Base-by-base conservation (phyloP, 805 yeast species). In the Yarrowia sp. region DNA sequence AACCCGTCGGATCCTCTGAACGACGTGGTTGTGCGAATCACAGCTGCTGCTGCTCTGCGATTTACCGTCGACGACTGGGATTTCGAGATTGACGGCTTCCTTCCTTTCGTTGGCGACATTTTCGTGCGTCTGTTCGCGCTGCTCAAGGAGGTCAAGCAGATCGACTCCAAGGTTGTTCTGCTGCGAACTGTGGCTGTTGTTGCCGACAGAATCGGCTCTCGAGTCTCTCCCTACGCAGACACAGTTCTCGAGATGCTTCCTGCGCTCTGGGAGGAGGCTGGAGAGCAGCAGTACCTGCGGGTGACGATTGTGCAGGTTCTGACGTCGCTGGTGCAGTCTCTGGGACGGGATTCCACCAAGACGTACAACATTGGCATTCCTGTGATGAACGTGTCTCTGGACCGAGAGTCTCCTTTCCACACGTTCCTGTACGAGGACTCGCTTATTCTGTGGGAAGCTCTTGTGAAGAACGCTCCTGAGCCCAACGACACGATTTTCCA, bases 21-120 rank as follows among this genome's bases (percentile, higher is more conserved):
- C 66, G 98, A 94, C 71, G 78, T 80, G 61, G 96, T 93, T n/a
- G 96, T 94, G 1, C 81, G 80, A 66, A 71, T 94, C 21, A 83
- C 96, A 0, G 85, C 94, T 0, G 78, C 87, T 14, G 87, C 86
- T 68, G 83, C 93, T 0, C 74, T 92, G 19, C 80, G 84, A 63
- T 79, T 82, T 27, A 78, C 88, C 53, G 77, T 93, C 31, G 92
- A 90, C 64, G 97, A 91, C 68, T 90, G 96, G 89, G 92, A 88
- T 64, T 92, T 93, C 72, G 79, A 84, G 36, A 86, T 88, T 64
- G 76, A 74, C 14, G 84, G 77, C 29, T 90, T 94, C 68, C 74
- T 81, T 65, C 90, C 93, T 1, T 91, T 75, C 68, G 75, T 88
- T 61, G 79, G 81, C 27, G 77, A 77, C 1, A 80, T 81, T 39